These are phyloP conservation scores for Magnusiomyces tetraspermus DNA, from an alignment of 1,139 yeast species.

Conservation along the genomic window DNA sequence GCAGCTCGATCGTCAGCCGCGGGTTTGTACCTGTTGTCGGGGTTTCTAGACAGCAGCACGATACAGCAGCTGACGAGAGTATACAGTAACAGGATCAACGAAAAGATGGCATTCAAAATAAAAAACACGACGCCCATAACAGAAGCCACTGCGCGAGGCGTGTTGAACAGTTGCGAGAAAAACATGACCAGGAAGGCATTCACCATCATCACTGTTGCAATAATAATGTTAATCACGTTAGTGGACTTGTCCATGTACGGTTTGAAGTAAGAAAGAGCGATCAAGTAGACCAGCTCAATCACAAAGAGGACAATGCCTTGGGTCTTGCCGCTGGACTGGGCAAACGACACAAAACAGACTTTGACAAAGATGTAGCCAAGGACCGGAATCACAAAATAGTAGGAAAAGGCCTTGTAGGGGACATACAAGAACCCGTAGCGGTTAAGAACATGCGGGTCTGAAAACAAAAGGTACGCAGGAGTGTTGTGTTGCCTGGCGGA, in stretches of 20 bases:
- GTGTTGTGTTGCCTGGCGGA: constrained; percentile 68
- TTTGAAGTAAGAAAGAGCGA: constrained; percentile 54
- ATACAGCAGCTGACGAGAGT: constrained; percentile 70
- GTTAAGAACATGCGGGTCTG: constrained; percentile 70
- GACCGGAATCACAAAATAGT: constrained; percentile 66
- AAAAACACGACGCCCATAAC: constrained; percentile 89
- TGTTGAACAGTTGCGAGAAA: constrained; percentile 76
- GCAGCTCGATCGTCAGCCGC: constrained; percentile 94
- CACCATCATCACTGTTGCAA: constrained; percentile 63
- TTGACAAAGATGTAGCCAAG: constrained; percentile 60
- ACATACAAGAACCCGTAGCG: constrained; percentile 87
- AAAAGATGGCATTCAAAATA: constrained; percentile 80
- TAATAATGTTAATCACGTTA: constrained; percentile 77
- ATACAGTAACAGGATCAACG: constrained; percentile 70
- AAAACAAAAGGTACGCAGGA: constrained; percentile 82
- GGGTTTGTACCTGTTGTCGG: constrained; percentile 90
- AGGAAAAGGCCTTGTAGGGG: constrained; percentile 76
- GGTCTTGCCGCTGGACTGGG: constrained; percentile 68
- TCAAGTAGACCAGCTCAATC: constrained; percentile 62
- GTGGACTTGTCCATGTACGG: constrained; percentile 94
- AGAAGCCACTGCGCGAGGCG: constrained; percentile 81
- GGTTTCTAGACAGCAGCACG: constrained; percentile 77
- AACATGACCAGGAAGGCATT: constrained; percentile 83
- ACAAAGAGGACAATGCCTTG: constrained; percentile 74
- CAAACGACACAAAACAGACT: constrained; percentile 74